A percentile compares a stretch with the other conserved stretches of the same genome.
phyloP scores from a whole-genome alignment of 139 green algal species.

The Asterochloris sp. region DNA sequence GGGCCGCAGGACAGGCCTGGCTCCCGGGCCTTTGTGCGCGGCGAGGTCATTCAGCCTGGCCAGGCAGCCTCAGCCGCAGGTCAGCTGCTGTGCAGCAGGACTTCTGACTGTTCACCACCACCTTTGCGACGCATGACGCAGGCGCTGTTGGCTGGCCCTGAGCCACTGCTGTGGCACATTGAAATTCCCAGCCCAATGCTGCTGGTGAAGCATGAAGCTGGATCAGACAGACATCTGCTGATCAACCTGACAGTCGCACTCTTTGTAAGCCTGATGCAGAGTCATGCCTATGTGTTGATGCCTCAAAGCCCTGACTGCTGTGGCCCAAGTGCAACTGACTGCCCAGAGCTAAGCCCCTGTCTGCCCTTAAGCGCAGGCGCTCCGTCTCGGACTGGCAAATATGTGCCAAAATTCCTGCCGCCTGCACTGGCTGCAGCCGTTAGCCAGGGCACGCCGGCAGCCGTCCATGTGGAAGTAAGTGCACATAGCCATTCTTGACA shows the following conservation, averaged over 20 bases:
- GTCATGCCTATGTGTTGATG: no score
- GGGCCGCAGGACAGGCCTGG: slow-evolving; percentile 33
- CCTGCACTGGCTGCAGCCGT: slow-evolving; percentile 45
- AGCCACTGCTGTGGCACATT: slow-evolving; percentile 1
- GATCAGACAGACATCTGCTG: background rate
- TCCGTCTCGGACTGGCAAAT: slow-evolving; percentile 31
- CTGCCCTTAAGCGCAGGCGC: background rate
- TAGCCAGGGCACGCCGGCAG: no score
- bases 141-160: no score
- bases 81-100: background rate
- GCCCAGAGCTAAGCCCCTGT: background rate
- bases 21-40: slow-evolving; percentile 52
- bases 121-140: no score
- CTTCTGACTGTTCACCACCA: no score
- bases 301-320: no score
- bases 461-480: no score
- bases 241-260: background rate
- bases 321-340: background rate
- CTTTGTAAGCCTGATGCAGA: no score
- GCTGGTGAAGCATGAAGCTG: slow-evolving; percentile 21
- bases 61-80: slow-evolving; percentile 10
- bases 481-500: no score
- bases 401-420: slow-evolving; percentile 76
- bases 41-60: slow-evolving; percentile 64
- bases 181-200: slow-evolving; percentile 8